Evolutionary conservation across 805 yeast species (phyloP), one percentile per base, ranked within the genome.

Genomic region (Metschnikowia lachancei): DNA sequence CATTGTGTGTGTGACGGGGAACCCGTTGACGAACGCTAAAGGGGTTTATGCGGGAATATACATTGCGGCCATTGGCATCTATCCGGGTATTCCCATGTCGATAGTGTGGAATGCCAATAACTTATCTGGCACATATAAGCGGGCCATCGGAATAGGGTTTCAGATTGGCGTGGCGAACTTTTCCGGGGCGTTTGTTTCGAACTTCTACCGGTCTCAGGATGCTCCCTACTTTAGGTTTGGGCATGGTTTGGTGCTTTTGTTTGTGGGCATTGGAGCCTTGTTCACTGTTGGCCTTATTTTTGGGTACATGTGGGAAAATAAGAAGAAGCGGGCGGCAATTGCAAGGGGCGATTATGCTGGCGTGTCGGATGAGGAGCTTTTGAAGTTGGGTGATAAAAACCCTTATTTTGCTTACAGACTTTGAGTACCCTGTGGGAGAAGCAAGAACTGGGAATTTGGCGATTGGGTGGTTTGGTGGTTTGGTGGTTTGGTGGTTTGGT

Each of bases 321-420:
- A 36, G 41, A 52, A 17, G 59, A 58, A 22, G 32, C 40, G 33
- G 34, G 28, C 32, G 4, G 49, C 48, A 3, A 28, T 47, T 30
- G 45, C 39, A 2, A 17, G 34, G 4, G 76, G 74, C 1, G 55
- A 53, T 29, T 70, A 61, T 46, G 69, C 61, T 42, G 53, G 50
- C 8, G 50, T 51, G 38, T 52, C 62, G 4, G 60, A 56, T 20
- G 50, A 52, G 20, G 64, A 70, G 40, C 55, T 72, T 38, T 49
- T 61, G 11, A 61, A 59, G 39, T 57, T 70, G 72, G 77, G 77
- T 17, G 77, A 74, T 55, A 65, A 65, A 50, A 66, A 65, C 40
- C 77, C 78, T 1, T 63, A 64, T 37, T 73, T 64, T 48, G 55
- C 57, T 16, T 73, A 73, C 50, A 44, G 48, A 22, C 32, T 51